phyloP scores from a whole-genome alignment of 2,329 filamentous ascomycete genomes.

The Trichoderma hamatum region DNA sequence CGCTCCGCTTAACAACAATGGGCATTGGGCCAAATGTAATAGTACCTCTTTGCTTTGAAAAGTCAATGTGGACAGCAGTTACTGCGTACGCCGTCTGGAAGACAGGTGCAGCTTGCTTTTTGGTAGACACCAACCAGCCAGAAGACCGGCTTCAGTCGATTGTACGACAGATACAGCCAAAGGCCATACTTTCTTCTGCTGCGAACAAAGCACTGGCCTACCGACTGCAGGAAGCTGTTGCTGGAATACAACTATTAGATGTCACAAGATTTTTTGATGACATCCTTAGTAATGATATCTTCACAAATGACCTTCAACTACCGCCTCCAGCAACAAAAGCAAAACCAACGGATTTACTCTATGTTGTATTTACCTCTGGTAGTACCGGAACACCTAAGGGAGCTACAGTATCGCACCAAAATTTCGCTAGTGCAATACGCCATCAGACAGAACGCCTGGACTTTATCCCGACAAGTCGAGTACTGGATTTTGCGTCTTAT shows the following conservation, averaged over 20 bases:
- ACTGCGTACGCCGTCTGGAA: background rate
- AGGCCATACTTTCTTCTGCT: background rate
- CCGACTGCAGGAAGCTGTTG: background rate
- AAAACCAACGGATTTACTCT: background rate
- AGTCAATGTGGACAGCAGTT: background rate
- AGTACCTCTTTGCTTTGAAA: background rate
- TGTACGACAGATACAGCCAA: background rate
- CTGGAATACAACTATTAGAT: background rate
- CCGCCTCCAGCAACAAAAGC: background rate
- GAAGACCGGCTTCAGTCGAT: background rate
- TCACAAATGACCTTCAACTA: background rate
- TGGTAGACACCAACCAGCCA: background rate
- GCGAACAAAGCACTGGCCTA: background rate
- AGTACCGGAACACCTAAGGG: background rate
- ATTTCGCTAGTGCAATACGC: background rate
- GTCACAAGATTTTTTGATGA: background rate
- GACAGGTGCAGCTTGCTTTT: background rate
- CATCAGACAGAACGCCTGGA: background rate
- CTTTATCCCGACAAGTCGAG: background rate
- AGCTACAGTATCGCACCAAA: background rate
- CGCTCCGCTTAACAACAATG: background rate
- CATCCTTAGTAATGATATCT: background rate
- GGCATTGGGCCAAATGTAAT: background rate
- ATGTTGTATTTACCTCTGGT: background rate
- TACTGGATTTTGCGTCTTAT: background rate